Evolutionary conservation across 148 eudicot species (phyloP), one percentile per base, ranked within the genome.

Genomic region (Suaeda aralocaspica): DNA sequence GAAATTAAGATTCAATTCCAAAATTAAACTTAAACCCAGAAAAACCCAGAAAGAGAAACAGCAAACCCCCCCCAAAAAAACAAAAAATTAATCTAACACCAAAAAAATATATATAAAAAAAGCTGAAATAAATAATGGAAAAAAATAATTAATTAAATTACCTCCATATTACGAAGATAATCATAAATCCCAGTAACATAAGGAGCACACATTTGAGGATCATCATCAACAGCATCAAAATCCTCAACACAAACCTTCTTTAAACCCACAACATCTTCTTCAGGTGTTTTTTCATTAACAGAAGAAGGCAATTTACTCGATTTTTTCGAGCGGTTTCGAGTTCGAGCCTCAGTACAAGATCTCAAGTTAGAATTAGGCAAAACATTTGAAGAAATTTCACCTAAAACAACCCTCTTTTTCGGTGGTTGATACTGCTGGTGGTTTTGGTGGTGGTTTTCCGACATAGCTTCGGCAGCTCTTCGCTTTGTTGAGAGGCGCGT

Each of bases 81-180:
- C 53, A 18, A 46, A 0, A 5, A 46, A 46, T 13, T 12, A 14
- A 5, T 5, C 3, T 1, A 6, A 15, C 50, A 46, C 3, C 50
- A 46, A 10, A 0, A 5, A 46, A 46, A 26, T 5, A 9, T 2
- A 15, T 12, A 42, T 2, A 25, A 36, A 31, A 28, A 29, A 6
- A n/a, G 8, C 3, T 19, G n/a, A 53, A 72, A 24, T 18, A 14
- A 50, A 70, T 4, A 34, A 6, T 7, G 6, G 42, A 42, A 8
- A 14, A n/a, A n/a, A n/a, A n/a, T n/a, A n/a, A n/a, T n/a, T n/a
- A n/a, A 25, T 59, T 33, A 16, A 75, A 14, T 31, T 49, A 94
- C 99, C 97, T 94, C 99, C 97, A 91, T 83, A 15, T 77, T 67
- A 9, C 77, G 83, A 39, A 94, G 90, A 59, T 94, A 94, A 8